Conservation (phyloP, 2,329 filamentous ascomycete species). For the Sporothrix globosa region DNA sequence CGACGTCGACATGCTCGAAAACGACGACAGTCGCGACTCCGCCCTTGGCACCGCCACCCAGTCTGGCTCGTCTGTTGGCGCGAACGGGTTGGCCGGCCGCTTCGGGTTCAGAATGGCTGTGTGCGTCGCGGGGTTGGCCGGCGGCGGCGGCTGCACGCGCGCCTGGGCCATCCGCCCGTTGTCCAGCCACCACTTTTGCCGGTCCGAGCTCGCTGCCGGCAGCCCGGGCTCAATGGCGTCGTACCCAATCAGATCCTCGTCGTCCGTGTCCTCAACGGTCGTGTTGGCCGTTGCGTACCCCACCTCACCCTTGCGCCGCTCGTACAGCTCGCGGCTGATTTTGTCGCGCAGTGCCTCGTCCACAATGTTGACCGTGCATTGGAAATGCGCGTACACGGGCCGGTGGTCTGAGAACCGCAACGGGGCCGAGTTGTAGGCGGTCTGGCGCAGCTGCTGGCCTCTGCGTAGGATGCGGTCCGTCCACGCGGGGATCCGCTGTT, state of each 20-base stretch:
- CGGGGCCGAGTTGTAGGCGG: conserved; percentile 79
- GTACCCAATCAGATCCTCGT: conserved; percentile 81
- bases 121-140: conserved; percentile 50
- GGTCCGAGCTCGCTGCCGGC: conserved; percentile 67
- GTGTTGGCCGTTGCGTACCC: conserved; percentile 64
- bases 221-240: conserved; percentile 80
- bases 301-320: conserved; percentile 66
- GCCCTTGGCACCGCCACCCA: conserved; percentile 72
- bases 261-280: conserved; percentile 63
- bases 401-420: conserved; percentile 91
- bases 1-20: conserved; percentile 62
- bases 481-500: conserved; percentile 94
- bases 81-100: conserved; percentile 81
- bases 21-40: conserved; percentile 57
- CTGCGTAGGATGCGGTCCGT: conserved; percentile 91
- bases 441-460: conserved; percentile 79
- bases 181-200: conserved; percentile 72
- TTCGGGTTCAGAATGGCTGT: conserved; percentile 70
- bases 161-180: conserved; percentile 76
- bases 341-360: conserved; percentile 73
- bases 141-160: conserved; percentile 65
- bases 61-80: conserved; percentile 72
- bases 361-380: conserved; percentile 78
- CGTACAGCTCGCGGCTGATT: conserved; percentile 76
- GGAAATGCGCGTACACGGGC: conserved; percentile 90